Conservation (phyloP, 352 stramenopile species). For the Phytophthora chlamydospora region DNA sequence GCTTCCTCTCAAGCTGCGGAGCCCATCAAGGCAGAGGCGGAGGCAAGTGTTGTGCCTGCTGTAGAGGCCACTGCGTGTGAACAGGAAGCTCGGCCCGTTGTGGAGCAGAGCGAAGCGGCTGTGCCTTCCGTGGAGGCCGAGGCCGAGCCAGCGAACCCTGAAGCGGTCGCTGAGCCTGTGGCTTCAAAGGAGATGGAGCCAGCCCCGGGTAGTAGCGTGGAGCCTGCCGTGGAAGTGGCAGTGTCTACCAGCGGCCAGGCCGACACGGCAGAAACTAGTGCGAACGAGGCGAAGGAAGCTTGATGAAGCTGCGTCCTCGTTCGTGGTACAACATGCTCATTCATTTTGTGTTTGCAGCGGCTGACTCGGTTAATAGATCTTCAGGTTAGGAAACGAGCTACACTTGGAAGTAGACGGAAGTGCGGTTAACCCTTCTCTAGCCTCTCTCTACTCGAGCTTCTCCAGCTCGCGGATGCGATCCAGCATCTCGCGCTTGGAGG, state of each 20-base stretch:
- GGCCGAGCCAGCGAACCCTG: conserved; percentile 18
- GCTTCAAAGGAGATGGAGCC: conserved; percentile 15
- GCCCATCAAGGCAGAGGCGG: conserved; percentile 6
- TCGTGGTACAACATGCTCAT: conserved; percentile 22
- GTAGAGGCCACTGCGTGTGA: conserved; percentile 32
- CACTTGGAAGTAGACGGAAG: not conserved
- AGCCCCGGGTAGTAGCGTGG: conserved; percentile 12
- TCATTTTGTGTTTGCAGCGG: conserved; percentile 2
- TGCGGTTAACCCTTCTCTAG: no score
- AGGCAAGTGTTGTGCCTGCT: conserved; percentile 23
- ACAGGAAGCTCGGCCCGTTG: conserved; percentile 22
- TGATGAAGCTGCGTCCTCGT: conserved; percentile 20
- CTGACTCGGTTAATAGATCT: conserved; percentile 31
- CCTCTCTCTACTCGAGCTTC: conserved; percentile 79
- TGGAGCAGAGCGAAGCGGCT: conserved; percentile 10
- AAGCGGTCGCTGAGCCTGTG: conserved; percentile 23
- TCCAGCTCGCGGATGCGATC: conserved; percentile 92
- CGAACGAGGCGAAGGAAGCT: conserved; percentile 18
- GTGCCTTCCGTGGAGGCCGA: conserved; percentile 1
- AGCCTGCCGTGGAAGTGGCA: conserved; percentile 11
- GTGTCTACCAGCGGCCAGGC: conserved; percentile 5
- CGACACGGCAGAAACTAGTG: conserved; percentile 24
- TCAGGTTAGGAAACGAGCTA: conserved; percentile 21
- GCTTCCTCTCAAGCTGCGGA: conserved; percentile 5
- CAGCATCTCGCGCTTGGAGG: conserved; percentile 92